Conservation (phyloP, 2,329 filamentous ascomycete species). For the Trichophyton schoenleinii region DNA sequence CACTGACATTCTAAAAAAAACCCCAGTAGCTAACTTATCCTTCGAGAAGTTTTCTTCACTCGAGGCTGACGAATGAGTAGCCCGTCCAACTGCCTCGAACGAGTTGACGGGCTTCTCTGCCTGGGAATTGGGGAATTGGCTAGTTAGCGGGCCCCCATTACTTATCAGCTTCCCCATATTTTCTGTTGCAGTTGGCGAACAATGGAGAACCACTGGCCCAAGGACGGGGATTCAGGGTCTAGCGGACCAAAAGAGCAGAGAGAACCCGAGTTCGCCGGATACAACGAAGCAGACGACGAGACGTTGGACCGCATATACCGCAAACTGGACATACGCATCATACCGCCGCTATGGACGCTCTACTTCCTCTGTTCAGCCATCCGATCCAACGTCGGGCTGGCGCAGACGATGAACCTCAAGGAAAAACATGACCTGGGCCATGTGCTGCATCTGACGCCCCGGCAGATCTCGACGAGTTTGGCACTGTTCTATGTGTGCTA, state of each 20-base stretch:
- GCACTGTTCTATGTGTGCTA: conserved; percentile 89
- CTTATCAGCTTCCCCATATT: not conserved
- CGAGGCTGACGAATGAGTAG: not conserved
- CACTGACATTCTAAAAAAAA: not conserved
- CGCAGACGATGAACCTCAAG: conserved; percentile 80
- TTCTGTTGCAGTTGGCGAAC: not conserved
- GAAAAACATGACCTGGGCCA: conserved; percentile 62
- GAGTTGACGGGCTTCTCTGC: not conserved
- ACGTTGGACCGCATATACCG: conserved; percentile 32
- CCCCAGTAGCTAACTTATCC: not conserved
- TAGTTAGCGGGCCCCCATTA: not conserved
- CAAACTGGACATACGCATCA: conserved; percentile 47
- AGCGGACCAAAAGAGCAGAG: not conserved
- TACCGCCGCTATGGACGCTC: conserved; percentile 71
- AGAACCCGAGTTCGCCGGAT: not conserved
- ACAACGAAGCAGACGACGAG: conserved; percentile 22
- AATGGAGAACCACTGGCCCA: not conserved
- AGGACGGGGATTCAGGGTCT: not conserved
- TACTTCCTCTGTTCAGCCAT: conserved; percentile 91
- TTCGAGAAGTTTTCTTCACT: not conserved
- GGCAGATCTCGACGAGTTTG: conserved; percentile 70
- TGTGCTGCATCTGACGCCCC: conserved; percentile 55
- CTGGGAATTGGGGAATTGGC: not conserved
- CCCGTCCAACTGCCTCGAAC: not conserved
- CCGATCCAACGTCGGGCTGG: conserved; percentile 78